phyloP scores from a whole-genome alignment of 1,284 basidiomycete genomes.

The Malassezia vespertilionis region DNA sequence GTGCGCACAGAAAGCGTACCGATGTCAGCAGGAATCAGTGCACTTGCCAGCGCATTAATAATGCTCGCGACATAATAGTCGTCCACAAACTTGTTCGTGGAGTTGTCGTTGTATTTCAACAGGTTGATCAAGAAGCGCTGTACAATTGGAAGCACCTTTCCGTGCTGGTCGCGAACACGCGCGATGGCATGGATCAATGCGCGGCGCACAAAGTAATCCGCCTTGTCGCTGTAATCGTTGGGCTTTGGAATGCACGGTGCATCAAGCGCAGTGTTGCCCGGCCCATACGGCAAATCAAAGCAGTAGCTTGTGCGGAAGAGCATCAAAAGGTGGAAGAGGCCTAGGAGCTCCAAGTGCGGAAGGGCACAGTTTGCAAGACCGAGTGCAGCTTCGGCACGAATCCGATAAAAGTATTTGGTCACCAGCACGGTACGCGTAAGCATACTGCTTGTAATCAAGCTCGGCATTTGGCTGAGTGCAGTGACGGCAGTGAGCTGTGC shows the following conservation, averaged over 20 bases:
- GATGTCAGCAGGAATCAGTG: constrained; percentile 53
- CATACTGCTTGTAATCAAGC: constrained; percentile 76
- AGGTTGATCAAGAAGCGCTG: constrained; percentile 81
- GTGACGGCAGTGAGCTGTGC: constrained; percentile 52
- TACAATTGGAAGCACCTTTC: constrained; percentile 75
- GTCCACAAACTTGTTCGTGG: constrained; percentile 80
- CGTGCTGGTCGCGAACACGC: constrained; percentile 65
- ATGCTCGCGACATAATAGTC: constrained; percentile 79
- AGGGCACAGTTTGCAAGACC: constrained; percentile 80
- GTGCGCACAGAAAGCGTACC: constrained; percentile 19
- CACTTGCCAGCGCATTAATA: constrained; percentile 68
- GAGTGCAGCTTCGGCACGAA: constrained; percentile 83
- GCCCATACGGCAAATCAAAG: constrained; percentile 51
- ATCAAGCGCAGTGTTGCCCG: constrained; percentile 19
- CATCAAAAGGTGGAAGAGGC: constrained; percentile 90
- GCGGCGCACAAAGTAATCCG: constrained; percentile 91
- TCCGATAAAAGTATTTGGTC: constrained; percentile 91
- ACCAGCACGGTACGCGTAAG: constrained; percentile 87
- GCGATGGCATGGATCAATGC: constrained; percentile 70
- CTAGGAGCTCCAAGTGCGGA: constrained; percentile 67
- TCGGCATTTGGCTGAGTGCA: constrained; percentile 63
- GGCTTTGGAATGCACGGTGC: constrained; percentile 74
- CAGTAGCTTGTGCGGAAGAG: constrained; percentile 80
- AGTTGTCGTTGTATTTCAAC: constrained; percentile 87
- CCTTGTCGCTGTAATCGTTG: constrained; percentile 81